Evolutionary conservation across 495 filamentous ascomycete genomes (phyloP).

Genomic region (Penicillium fimorum): DNA sequence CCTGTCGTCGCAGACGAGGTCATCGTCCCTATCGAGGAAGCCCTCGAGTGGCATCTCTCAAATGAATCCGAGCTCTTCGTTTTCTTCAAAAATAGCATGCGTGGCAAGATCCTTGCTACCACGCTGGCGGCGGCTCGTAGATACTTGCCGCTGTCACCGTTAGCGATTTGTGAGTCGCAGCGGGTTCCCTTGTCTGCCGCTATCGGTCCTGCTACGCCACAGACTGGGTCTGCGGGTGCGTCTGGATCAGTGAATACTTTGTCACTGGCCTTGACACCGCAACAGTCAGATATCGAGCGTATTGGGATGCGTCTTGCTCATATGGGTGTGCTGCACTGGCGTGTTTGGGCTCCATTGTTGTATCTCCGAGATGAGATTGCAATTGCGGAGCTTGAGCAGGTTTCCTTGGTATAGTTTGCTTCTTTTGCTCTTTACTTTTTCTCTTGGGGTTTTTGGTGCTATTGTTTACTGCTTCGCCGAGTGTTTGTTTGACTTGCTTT

Average conservation of each 20-base stretch:
- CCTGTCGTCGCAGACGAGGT: conserved; percentile 40
- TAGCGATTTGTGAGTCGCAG: conserved; percentile 49
- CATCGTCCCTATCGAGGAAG: conserved; percentile 36
- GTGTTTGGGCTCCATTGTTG: conserved; percentile 73
- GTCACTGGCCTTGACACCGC: conserved; percentile 20
- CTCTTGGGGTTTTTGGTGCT: background rate
- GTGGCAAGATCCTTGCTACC: conserved; percentile 34
- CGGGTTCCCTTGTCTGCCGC: conserved; percentile 27
- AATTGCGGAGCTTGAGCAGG: conserved; percentile 19
- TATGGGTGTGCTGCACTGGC: conserved; percentile 80
- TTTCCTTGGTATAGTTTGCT: conserved; percentile 15
- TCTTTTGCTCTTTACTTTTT: conserved; percentile 7
- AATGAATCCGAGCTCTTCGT: conserved; percentile 39
- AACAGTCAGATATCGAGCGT: conserved; percentile 56
- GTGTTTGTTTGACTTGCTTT: conserved; percentile 26
- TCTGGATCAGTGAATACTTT: conserved; percentile 15
- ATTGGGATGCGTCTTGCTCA: conserved; percentile 75
- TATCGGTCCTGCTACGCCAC: background rate
- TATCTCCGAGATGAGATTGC: conserved; percentile 51
- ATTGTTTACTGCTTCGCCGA: conserved; percentile 6
- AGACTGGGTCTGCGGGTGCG: background rate
- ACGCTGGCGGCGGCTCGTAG: conserved; percentile 35
- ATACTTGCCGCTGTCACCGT: conserved; percentile 43
- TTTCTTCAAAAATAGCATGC: conserved; percentile 35
- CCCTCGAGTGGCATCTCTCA: conserved; percentile 39